Conservation (phyloP, 2,329 filamentous ascomycete species). For the Diaporthe citri region DNA sequence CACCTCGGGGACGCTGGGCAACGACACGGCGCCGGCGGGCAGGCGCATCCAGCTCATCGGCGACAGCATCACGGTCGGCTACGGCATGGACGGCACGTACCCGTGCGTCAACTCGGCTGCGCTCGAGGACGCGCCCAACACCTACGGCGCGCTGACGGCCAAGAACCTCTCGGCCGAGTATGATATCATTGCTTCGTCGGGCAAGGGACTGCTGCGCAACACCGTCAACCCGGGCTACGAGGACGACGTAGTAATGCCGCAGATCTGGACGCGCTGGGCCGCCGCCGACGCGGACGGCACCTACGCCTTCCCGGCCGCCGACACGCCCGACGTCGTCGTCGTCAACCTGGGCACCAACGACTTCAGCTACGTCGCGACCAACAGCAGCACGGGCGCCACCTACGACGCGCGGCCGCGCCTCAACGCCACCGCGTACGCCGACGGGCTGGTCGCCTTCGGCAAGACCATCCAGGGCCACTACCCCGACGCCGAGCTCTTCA, state of each 20-base stretch:
- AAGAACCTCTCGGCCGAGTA: slow-evolving; percentile 56
- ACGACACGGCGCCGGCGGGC: slow-evolving; percentile 39
- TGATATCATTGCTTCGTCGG: slow-evolving; percentile 58
- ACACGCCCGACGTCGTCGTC: slow-evolving; percentile 52
- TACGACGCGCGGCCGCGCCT: slow-evolving; percentile 45
- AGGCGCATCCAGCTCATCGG: slow-evolving; percentile 59
- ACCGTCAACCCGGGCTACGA: slow-evolving; percentile 49
- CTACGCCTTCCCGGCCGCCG: slow-evolving; percentile 53
- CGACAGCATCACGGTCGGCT: slow-evolving; percentile 59
- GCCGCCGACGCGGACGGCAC: slow-evolving; percentile 53
- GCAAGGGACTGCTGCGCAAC: slow-evolving; percentile 58
- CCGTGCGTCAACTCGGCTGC: slow-evolving; percentile 56
- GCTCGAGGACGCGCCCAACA: slow-evolving; percentile 55
- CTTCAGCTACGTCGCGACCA: slow-evolving; percentile 51
- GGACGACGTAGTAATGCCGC: slow-evolving; percentile 52
- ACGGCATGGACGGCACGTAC: slow-evolving; percentile 55
- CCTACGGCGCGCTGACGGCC: slow-evolving; percentile 59
- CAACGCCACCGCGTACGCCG: slow-evolving; percentile 45
- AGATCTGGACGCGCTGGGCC: slow-evolving; percentile 57
- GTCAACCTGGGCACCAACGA: slow-evolving; percentile 60
- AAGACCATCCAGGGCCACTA: slow-evolving; percentile 51
- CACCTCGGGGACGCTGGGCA: slow-evolving; percentile 36
- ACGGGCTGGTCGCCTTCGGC: slow-evolving; percentile 50
- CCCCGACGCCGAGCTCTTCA: slow-evolving; percentile 52
- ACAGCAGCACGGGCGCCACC: neutral